Evolutionary conservation across 768 basidiomycete species (phyloP).

Genomic region (Tephrocybe sp.): DNA sequence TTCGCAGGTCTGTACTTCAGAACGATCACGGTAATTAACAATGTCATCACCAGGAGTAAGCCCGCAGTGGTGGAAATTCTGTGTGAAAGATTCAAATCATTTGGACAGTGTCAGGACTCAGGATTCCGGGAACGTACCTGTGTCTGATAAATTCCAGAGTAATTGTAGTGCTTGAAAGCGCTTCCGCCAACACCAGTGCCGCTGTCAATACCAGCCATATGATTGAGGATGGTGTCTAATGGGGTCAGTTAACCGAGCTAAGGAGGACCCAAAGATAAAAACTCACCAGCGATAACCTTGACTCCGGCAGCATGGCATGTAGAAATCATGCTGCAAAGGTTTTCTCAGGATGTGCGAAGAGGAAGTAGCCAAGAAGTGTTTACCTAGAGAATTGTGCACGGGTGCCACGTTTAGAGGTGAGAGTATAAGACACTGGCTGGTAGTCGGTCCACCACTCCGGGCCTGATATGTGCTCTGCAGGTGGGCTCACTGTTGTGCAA

Average conservation of each 20-base stretch:
- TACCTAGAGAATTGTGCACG: slow-evolving; percentile 48
- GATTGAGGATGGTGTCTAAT: slow-evolving; percentile 63
- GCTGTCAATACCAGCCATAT: slow-evolving; percentile 55
- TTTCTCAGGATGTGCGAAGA: background rate
- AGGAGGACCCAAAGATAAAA: background rate
- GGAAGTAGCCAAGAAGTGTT: slow-evolving; percentile 3
- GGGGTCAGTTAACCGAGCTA: background rate
- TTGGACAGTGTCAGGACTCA: slow-evolving; percentile 4
- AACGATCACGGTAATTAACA: slow-evolving; percentile 49
- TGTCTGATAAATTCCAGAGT: slow-evolving; percentile 47
- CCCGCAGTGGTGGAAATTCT: slow-evolving; percentile 69
- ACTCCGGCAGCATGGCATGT: slow-evolving; percentile 58
- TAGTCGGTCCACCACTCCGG: slow-evolving; percentile 77
- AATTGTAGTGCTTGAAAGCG: slow-evolving; percentile 52
- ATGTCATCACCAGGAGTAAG: slow-evolving; percentile 48
- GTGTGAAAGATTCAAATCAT: background rate
- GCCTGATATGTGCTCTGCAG: slow-evolving; percentile 59
- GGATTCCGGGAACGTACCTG: slow-evolving; percentile 36
- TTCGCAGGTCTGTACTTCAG: slow-evolving; percentile 60
- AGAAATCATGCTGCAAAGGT: slow-evolving; percentile 39
- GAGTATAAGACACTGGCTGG: slow-evolving; percentile 63
- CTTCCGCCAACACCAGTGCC: slow-evolving; percentile 52
- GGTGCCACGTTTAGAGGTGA: slow-evolving; percentile 67
- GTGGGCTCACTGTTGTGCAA: slow-evolving; percentile 39
- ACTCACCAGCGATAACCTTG: slow-evolving; percentile 50